phyloP scores from a whole-genome alignment of 768 basidiomycete species.

The Tylopilus subfusipes region DNA sequence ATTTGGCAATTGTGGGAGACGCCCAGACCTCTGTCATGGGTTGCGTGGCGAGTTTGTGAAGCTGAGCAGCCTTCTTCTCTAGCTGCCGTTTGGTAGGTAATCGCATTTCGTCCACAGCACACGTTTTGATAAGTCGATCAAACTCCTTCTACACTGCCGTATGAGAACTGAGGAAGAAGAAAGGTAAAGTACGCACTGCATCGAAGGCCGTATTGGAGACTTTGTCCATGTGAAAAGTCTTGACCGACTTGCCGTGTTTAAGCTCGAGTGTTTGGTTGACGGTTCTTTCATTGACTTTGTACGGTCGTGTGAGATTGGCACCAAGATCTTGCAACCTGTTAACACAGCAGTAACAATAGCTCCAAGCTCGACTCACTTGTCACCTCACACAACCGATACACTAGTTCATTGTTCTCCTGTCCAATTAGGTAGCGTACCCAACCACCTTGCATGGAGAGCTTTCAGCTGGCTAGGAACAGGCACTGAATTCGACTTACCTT shows the following conservation, averaged over 20 bases:
- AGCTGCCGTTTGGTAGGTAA: conserved; percentile 66
- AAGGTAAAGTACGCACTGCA: conserved; percentile 43
- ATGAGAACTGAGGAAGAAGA: conserved; percentile 9
- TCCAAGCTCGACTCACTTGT: conserved; percentile 49
- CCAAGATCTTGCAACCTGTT: conserved; percentile 44
- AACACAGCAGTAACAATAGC: neutral
- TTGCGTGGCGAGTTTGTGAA: conserved; percentile 55
- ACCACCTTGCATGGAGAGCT: conserved; percentile 46
- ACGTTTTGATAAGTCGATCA: conserved; percentile 49
- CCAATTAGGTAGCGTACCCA: conserved; percentile 88
- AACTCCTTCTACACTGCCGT: conserved; percentile 60
- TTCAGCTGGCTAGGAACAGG: conserved; percentile 4
- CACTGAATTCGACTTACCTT: conserved; percentile 45
- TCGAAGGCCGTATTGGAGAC: conserved; percentile 73
- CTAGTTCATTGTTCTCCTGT: conserved; percentile 47
- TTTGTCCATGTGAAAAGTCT: conserved; percentile 73
- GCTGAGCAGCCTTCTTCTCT: conserved; percentile 61
- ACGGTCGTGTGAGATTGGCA: conserved; percentile 55
- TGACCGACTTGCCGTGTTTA: conserved; percentile 67
- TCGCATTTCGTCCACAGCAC: conserved; percentile 50
- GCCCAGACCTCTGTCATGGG: conserved; percentile 75
- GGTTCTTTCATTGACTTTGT: conserved; percentile 62
- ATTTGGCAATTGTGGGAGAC: conserved; percentile 4
- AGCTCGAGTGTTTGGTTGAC: conserved; percentile 71
- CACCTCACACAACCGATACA: conserved; percentile 85